Evolutionary conservation across 495 filamentous ascomycete genomes (phyloP), one percentile per base, ranked within the genome.

Genomic region (Sphaerosporella brunnea): DNA sequence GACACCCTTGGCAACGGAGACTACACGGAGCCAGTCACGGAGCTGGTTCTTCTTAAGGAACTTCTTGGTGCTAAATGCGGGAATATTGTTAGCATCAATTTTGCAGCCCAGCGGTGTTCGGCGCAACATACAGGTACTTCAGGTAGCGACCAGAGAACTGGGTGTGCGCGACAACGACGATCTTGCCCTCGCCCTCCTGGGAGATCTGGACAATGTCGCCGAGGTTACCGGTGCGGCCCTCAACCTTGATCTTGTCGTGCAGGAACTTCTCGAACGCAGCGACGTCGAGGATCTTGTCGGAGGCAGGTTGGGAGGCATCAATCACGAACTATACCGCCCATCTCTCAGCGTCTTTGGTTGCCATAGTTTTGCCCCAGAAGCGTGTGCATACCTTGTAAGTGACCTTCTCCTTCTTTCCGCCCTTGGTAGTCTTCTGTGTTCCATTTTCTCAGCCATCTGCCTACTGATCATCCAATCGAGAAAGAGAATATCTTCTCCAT

Each of bases 41-140:
- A 97, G 79, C 73, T 95, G 87, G 75, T 93, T 84, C 80, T 97
- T 97, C 83, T 97, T 97, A 67, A 97, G 82, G 80, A 92, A 97
- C 75, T 96, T 97, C 83, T 97, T 97, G 66, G 90, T 97, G 67
- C 87, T 94, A 56, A n/a, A n/a, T n/a, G n/a, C n/a, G 49, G 19
- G 20, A 34, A 20, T 54, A 45, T 23, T 23, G 44, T 16, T 9
- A 49, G 32, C 37, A 44, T 28, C 16, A 18, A 16, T n/a, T n/a
- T n/a, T n/a, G n/a, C n/a, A n/a, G n/a, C n/a, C n/a, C n/a, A n/a
- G n/a, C n/a, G n/a, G n/a, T n/a, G n/a, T n/a, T n/a, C n/a, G n/a
- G n/a, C n/a, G 35, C 39, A 36, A 73, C 87, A 56, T 71, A 95
- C 88, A 97, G 69, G 75, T 97, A 97, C 81, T 97, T 97, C 64